Evolutionary conservation across 306 rosid species (phyloP).

Genomic region (Vicia sativa): DNA sequence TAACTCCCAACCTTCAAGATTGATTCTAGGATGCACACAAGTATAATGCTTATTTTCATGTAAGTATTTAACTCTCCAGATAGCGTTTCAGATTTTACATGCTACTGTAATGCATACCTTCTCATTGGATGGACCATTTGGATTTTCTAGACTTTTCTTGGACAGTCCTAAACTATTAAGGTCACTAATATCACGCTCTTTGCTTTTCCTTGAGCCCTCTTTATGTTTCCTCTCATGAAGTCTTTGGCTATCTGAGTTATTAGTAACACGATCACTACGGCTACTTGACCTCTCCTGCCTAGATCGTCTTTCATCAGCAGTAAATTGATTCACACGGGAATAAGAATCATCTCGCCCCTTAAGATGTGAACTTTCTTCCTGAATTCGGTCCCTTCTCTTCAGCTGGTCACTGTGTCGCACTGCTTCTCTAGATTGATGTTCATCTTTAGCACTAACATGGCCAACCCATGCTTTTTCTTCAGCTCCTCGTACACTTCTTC

Average conservation of each 20-base stretch:
- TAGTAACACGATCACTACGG: conserved; percentile 70
- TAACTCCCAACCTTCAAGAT: conserved; percentile 30
- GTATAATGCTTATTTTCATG: conserved; percentile 36
- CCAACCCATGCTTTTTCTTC: conserved; percentile 85
- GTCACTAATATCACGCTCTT: conserved; percentile 65
- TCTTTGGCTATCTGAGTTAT: conserved; percentile 67
- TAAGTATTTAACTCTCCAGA: conserved; percentile 28
- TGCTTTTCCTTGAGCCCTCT: conserved; percentile 75
- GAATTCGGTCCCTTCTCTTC: conserved; percentile 79
- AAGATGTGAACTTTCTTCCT: conserved; percentile 66
- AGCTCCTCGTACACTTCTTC: conserved; percentile 71
- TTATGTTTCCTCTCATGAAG: conserved; percentile 68
- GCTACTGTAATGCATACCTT: conserved; percentile 70
- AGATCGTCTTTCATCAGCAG: conserved; percentile 71
- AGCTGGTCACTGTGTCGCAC: conserved; percentile 68
- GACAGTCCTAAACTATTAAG: conserved; percentile 53
- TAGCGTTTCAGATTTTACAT: conserved; percentile 35
- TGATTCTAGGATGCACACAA: conserved; percentile 35
- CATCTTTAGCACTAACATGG: conserved; percentile 73
- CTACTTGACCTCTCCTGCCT: conserved; percentile 80
- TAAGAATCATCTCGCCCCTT: conserved; percentile 76
- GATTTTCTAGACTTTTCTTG: conserved; percentile 76
- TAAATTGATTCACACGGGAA: conserved; percentile 64
- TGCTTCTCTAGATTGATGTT: conserved; percentile 67
- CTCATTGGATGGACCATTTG: conserved; percentile 65